These are phyloP conservation scores for Pittosporum tobira DNA, from an alignment of 129 eudicot genomes.

Conservation along the genomic window DNA sequence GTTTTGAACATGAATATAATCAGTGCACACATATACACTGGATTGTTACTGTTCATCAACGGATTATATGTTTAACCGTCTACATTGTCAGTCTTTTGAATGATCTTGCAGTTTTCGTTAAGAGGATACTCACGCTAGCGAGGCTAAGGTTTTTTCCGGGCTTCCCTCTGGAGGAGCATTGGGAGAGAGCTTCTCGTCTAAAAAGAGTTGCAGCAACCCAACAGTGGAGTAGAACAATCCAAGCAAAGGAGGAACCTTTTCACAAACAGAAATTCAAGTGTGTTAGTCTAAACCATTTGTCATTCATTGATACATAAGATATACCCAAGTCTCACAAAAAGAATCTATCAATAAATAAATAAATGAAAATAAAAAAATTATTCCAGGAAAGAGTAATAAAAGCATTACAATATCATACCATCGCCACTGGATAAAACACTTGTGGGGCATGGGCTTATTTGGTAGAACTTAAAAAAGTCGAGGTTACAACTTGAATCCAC, in stretches of 20 bases:
- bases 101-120: not conserved
- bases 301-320: too few species aligned
- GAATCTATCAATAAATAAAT: too few species aligned
- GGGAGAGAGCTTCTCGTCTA: conserved; percentile 43
- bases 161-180: conserved; percentile 23
- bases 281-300: not conserved
- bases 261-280: not conserved
- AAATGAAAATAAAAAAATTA: too few species aligned
- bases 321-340: too few species aligned
- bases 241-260: conserved; percentile 75
- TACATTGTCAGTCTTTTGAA: not conserved
- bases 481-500: too few species aligned
- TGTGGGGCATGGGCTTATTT: too few species aligned
- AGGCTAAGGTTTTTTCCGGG: conserved; percentile 33
- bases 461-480: too few species aligned
- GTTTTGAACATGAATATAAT: conserved; percentile 17
- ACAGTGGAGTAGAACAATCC: conserved; percentile 67
- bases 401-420: too few species aligned
- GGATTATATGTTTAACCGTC: not conserved
- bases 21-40: not conserved
- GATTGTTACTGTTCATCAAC: too few species aligned
- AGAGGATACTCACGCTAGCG: conserved; percentile 45
- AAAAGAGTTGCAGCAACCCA: conserved; percentile 50
- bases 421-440: too few species aligned
- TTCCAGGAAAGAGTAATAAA: too few species aligned